phyloP scores from a whole-genome alignment of 2,329 filamentous ascomycete genomes.

The Calonectria pauciramosa region DNA sequence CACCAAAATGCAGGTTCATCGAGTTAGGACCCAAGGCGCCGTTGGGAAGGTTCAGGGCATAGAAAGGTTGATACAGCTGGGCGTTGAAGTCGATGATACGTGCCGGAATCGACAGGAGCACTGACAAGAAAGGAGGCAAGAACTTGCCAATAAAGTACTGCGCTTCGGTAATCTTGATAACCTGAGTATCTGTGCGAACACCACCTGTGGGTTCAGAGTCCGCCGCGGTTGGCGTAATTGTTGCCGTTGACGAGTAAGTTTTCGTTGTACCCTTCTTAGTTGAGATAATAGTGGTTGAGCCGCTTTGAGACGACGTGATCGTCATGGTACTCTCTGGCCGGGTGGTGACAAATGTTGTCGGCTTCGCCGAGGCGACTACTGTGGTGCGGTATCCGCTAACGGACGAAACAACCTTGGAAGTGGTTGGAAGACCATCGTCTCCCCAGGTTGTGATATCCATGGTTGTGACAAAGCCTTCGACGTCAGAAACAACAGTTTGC shows the following conservation, averaged over 20 bases:
- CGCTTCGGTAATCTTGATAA: slow-evolving; percentile 37
- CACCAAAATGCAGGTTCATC: slow-evolving; percentile 58
- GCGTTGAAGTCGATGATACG: slow-evolving; percentile 60
- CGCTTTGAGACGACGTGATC: slow-evolving; percentile 34
- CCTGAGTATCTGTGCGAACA: slow-evolving; percentile 28
- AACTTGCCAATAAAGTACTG: slow-evolving; percentile 59
- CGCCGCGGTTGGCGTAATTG: slow-evolving; percentile 27
- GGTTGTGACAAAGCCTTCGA: slow-evolving; percentile 6
- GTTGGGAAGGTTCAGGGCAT: slow-evolving; percentile 54
- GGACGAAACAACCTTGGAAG: slow-evolving; percentile 3
- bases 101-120: slow-evolving; percentile 57
- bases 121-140: slow-evolving; percentile 56
- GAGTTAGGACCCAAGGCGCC: slow-evolving; percentile 58
- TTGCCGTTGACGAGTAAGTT: slow-evolving; percentile 35
- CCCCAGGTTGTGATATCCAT: neutral
- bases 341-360: slow-evolving; percentile 35
- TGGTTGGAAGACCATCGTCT: neutral
- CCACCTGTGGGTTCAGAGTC: slow-evolving; percentile 19
- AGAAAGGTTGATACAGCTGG: slow-evolving; percentile 61
- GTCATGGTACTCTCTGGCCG: slow-evolving; percentile 26
- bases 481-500: slow-evolving; percentile 16
- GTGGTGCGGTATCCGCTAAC: slow-evolving; percentile 23
- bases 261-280: slow-evolving; percentile 36
- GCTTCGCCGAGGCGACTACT: slow-evolving; percentile 26
- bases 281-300: slow-evolving; percentile 37